Evolutionary conservation across 345 rosid genomes (phyloP).

Genomic region (Arabis hirsuta): DNA sequence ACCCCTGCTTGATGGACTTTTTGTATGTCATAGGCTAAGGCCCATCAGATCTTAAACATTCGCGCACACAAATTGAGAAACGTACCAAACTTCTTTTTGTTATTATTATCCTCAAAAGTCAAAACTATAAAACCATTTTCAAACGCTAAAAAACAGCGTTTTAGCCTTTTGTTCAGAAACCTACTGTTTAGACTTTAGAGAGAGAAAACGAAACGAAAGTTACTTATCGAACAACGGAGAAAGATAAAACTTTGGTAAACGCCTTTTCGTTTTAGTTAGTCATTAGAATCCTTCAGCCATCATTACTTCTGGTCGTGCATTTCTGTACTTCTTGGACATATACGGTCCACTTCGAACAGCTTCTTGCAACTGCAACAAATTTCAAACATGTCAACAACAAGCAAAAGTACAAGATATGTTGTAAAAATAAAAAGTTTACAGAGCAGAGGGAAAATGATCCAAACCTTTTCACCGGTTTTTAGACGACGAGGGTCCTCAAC

Average conservation of each 20-base stretch:
- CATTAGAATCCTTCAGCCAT: constrained; percentile 75
- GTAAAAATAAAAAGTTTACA: neutral
- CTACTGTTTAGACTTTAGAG: neutral
- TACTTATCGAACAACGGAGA: constrained; percentile 7
- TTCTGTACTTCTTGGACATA: constrained; percentile 53
- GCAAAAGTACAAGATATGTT: neutral
- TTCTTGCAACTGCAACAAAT: constrained; percentile 70
- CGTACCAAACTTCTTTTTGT: too few species aligned
- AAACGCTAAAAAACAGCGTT: constrained; percentile 3
- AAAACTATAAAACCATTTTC: neutral
- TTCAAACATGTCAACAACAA: neutral
- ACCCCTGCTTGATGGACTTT: constrained; percentile 8
- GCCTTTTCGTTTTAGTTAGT: neutral
- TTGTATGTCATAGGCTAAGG: too few species aligned
- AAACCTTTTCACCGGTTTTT: constrained; percentile 68
- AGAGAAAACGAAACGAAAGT: neutral
- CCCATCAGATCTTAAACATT: too few species aligned
- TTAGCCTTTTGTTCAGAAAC: neutral
- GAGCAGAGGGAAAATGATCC: constrained; percentile 16
- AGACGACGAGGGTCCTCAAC: constrained; percentile 59
- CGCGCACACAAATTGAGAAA: too few species aligned
- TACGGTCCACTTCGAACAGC: constrained; percentile 85
- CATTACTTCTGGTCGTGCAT: constrained; percentile 73
- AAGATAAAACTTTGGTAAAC: neutral
- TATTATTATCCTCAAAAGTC: too few species aligned